Base-by-base conservation (phyloP, 2,329 filamentous ascomycete species). In the Neophaeococcomyces aloes region DNA sequence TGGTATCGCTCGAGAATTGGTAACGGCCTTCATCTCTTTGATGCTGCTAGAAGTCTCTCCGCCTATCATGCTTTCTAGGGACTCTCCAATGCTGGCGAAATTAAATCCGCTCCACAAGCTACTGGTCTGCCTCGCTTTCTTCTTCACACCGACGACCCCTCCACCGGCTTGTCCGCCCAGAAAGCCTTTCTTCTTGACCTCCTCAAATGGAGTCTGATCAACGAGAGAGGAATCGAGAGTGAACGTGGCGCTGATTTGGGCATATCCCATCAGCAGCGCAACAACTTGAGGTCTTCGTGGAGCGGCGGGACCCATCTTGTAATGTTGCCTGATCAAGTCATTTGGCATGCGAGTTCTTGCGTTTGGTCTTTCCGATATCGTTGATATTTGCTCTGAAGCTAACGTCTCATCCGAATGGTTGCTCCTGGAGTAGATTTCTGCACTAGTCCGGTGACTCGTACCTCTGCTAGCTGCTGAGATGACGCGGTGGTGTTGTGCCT, bases 241-340 rank as follows among this genome's bases (percentile, higher is more conserved):
- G 55, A 98, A 98, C 0, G 85, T 88, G 3, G 91, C 91, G 62
- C 86, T 84, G 2, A 96, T 78, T 56, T 98, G 91, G 2, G 86
- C 89, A 63, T 94, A 98, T 0, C 88, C 91, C 91, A 98, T 98
- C 79, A 98, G 93, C 42, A 98, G 67, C 1, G 82, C 81, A 60
- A 96, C 88, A 1, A 85, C 79, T 44, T 50, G 50, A 30, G 70
- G 61, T 54, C 66, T 69, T 57, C 54, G 50, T 19, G 59, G 36
- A 67, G 65, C 49, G 66, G 64, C 46, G 61, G 59, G 42, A 50
- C 62, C 48, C 34, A 68, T 52, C 45, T 62, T 65, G 33, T 73
- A 75, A 41, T 62, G 59, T 44, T 61, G 57, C 25, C 35, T 29
- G 14, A 42, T 42, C 6, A 37, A 30, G 23, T 38, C 38, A 17